Evolutionary conservation across 2,329 filamentous ascomycete genomes (phyloP).

Genomic region (Phaeosphaeriaceae sp.): DNA sequence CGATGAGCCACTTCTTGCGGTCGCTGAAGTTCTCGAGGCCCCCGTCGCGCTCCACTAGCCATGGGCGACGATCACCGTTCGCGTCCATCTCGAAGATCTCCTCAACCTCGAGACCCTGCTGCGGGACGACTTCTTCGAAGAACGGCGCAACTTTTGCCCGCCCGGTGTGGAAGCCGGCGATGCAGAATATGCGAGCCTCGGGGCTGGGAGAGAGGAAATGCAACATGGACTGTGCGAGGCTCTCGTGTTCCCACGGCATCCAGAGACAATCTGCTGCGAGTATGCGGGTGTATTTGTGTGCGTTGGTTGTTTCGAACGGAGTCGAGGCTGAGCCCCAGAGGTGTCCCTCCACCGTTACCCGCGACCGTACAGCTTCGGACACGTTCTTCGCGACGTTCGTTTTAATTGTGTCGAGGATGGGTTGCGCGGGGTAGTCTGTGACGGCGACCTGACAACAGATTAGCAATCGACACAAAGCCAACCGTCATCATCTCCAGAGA

Average conservation of each 20-base stretch:
- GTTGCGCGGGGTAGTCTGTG: slow-evolving; percentile 71
- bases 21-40: slow-evolving; percentile 67
- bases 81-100: slow-evolving; percentile 73
- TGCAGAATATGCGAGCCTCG: slow-evolving; percentile 65
- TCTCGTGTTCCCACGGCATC: slow-evolving; percentile 77
- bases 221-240: slow-evolving; percentile 67
- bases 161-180: slow-evolving; percentile 77
- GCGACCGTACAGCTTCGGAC: slow-evolving; percentile 39
- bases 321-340: slow-evolving; percentile 66
- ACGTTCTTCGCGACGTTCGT: slow-evolving; percentile 65
- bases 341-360: slow-evolving; percentile 64
- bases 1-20: slow-evolving; percentile 74
- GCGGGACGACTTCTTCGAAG: slow-evolving; percentile 62
- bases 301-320: slow-evolving; percentile 47
- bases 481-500: not conserved
- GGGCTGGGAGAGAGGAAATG: slow-evolving; percentile 63
- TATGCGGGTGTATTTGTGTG: slow-evolving; percentile 64
- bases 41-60: slow-evolving; percentile 62
- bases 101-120: slow-evolving; percentile 64
- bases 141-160: slow-evolving; percentile 70
- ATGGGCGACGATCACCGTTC: slow-evolving; percentile 67
- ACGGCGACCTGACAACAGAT: slow-evolving; percentile 57
- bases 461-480: not conserved
- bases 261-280: slow-evolving; percentile 77
- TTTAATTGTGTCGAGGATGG: slow-evolving; percentile 65